Percentiles rank a stretch among this genome's conserved stretches.
phyloP scores from a whole-genome alignment of 2,329 filamentous ascomycete genomes.

The Xylaria sp. region DNA sequence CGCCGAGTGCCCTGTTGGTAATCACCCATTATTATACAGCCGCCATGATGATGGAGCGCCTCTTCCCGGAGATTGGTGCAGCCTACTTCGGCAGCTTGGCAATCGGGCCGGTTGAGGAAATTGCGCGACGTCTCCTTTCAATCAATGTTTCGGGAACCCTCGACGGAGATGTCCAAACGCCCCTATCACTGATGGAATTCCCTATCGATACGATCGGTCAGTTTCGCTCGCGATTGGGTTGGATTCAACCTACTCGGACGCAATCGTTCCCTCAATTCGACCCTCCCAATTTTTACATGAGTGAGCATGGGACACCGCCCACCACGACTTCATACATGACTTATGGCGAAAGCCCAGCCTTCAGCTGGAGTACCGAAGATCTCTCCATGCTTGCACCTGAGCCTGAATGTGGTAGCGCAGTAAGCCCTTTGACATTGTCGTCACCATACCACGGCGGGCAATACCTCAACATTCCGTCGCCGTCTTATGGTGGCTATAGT shows the following conservation, averaged over 20 bases:
- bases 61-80: slow-evolving; percentile 91
- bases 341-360: slow-evolving; percentile 66
- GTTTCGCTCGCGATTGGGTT: slow-evolving; percentile 77
- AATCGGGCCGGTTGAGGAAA: slow-evolving; percentile 85
- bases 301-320: slow-evolving; percentile 55
- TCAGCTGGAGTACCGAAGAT: slow-evolving; percentile 73
- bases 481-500: slow-evolving; percentile 69
- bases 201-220: slow-evolving; percentile 75
- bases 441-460: slow-evolving; percentile 66
- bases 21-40: slow-evolving; percentile 93
- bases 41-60: slow-evolving; percentile 85
- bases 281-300: slow-evolving; percentile 64
- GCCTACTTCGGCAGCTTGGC: slow-evolving; percentile 88
- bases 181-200: slow-evolving; percentile 76
- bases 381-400: slow-evolving; percentile 66
- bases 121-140: slow-evolving; percentile 77
- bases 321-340: slow-evolving; percentile 59
- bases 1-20: slow-evolving; percentile 81
- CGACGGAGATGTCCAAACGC: slow-evolving; percentile 69
- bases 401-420: slow-evolving; percentile 58
- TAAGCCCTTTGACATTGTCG: slow-evolving; percentile 67
- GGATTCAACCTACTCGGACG: slow-evolving; percentile 69
- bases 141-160: slow-evolving; percentile 71
- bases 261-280: slow-evolving; percentile 71
- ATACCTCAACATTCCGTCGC: slow-evolving; percentile 72